phyloP scores from a whole-genome alignment of 371 early-diverging fungal genomes.

The Nematocida minor region DNA sequence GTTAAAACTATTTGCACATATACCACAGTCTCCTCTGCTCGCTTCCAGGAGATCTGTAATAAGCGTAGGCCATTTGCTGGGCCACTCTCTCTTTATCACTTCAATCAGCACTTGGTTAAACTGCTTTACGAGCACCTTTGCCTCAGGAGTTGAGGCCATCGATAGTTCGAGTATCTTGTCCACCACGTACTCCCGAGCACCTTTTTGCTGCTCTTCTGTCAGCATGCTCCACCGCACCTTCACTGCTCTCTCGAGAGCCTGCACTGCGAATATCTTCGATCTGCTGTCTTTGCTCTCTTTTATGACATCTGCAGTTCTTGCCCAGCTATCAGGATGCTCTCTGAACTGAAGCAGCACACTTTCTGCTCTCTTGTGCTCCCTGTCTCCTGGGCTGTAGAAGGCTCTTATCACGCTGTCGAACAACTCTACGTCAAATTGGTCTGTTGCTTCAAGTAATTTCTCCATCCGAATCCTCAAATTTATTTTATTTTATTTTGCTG shows the following conservation, averaged over 20 bases:
- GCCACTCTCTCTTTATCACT: constrained; percentile 99
- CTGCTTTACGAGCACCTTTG: constrained; percentile 57
- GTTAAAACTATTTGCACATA: constrained; percentile 96
- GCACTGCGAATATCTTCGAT: constrained; percentile 86
- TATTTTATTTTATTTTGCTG: no score
- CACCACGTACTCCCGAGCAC: constrained; percentile 66
- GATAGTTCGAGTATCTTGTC: constrained; percentile 51
- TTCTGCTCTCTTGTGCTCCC: constrained; percentile 54
- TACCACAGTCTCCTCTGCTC: constrained; percentile 75
- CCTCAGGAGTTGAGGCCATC: constrained; percentile 24
- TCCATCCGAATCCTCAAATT: constrained; percentile 55
- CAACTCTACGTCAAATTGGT: constrained; percentile 56
- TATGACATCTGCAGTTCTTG: constrained; percentile 81
- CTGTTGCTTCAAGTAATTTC: constrained; percentile 56
- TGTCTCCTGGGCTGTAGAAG: constrained; percentile 33
- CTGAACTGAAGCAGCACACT: constrained; percentile 76
- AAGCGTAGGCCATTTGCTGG: constrained; percentile 93
- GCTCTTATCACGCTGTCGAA: constrained; percentile 60
- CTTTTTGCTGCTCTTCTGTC: constrained; percentile 76
- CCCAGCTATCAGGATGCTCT: constrained; percentile 91
- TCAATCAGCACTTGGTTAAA: constrained; percentile 64
- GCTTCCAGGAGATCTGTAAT: constrained; percentile 89
- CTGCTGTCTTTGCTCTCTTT: constrained; percentile 73
- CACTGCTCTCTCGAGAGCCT: constrained; percentile 85
- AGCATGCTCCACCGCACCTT: constrained; percentile 91